These are phyloP conservation scores for Trebouxia sp. DNA, from an alignment of 139 green algal species.

Conservation along the genomic window DNA sequence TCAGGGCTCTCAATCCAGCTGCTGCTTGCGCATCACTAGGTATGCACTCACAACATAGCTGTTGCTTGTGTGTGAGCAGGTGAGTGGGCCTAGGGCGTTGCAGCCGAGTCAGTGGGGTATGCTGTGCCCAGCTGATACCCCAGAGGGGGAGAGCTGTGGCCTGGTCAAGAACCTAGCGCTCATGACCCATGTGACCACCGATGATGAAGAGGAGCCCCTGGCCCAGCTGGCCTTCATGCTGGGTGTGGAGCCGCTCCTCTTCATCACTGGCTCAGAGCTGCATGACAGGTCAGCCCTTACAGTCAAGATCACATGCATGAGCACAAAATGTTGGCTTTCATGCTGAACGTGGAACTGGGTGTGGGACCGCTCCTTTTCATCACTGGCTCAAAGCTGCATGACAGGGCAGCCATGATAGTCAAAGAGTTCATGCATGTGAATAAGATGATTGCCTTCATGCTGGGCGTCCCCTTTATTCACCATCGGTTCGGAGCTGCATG, in stretches of 20 bases:
- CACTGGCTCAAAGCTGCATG: constrained; percentile 75
- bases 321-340: constrained; percentile 61
- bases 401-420: not conserved
- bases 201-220: constrained; percentile 77
- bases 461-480: constrained; percentile 72
- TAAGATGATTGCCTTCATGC: constrained; percentile 63
- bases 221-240: constrained; percentile 64
- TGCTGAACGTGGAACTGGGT: too few species aligned
- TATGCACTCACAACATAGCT: not conserved
- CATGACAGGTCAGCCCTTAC: constrained; percentile 44
- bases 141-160: constrained; percentile 95
- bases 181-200: constrained; percentile 98
- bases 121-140: constrained; percentile 97
- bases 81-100: constrained; percentile 84
- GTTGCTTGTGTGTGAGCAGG: constrained; percentile 36
- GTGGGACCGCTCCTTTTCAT: constrained; percentile 71
- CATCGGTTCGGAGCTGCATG: constrained; percentile 75
- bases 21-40: not conserved
- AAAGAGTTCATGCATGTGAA: not conserved
- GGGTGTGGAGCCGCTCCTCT: constrained; percentile 72
- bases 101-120: constrained; percentile 98
- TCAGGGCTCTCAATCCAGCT: not conserved
- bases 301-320: not conserved
- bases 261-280: constrained; percentile 73
- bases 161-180: constrained; percentile 99